Evolutionary conservation across 345 rosid genomes (phyloP).

Genomic region (Arabis hirsuta): DNA sequence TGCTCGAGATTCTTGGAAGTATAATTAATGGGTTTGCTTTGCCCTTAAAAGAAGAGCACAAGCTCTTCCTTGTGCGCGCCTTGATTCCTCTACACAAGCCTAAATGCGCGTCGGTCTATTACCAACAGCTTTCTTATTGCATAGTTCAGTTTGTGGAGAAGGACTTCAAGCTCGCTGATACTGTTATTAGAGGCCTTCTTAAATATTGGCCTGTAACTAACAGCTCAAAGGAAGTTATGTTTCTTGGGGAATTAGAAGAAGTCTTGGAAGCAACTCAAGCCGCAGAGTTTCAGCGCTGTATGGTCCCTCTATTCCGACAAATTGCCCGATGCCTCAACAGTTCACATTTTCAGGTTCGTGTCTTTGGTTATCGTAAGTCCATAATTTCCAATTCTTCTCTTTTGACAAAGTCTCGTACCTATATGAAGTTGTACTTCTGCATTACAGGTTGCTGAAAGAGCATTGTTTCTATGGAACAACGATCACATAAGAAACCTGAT

Average conservation of each 20-base stretch:
- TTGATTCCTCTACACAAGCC: slow-evolving; percentile 88
- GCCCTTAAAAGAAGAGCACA: slow-evolving; percentile 89
- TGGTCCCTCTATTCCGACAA: slow-evolving; percentile 77
- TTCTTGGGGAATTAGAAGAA: slow-evolving; percentile 84
- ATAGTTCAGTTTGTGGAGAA: slow-evolving; percentile 88
- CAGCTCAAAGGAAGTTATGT: slow-evolving; percentile 91
- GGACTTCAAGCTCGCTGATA: slow-evolving; percentile 85
- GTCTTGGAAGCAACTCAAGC: slow-evolving; percentile 89
- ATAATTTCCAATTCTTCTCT: background rate
- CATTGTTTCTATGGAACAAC: slow-evolving; percentile 69
- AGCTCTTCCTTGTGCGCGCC: slow-evolving; percentile 85
- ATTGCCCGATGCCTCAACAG: slow-evolving; percentile 79
- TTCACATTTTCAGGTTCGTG: slow-evolving; percentile 78
- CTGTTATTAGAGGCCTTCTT: slow-evolving; percentile 73
- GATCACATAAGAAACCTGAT: slow-evolving; percentile 65
- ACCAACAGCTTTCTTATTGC: slow-evolving; percentile 84
- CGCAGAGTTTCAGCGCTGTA: slow-evolving; percentile 85
- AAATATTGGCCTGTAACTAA: slow-evolving; percentile 90
- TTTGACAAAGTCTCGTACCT: background rate
- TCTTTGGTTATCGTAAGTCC: slow-evolving; percentile 17
- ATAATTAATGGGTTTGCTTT: slow-evolving; percentile 89
- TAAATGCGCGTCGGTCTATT: slow-evolving; percentile 70
- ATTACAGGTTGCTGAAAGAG: slow-evolving; percentile 67
- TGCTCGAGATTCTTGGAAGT: slow-evolving; percentile 85
- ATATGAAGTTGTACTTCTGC: slow-evolving; percentile 1